A percentile compares a stretch with the other conserved stretches of the same genome.
phyloP scores from a whole-genome alignment of 495 filamentous ascomycete genomes.

The Talaromyces borbonicus region DNA sequence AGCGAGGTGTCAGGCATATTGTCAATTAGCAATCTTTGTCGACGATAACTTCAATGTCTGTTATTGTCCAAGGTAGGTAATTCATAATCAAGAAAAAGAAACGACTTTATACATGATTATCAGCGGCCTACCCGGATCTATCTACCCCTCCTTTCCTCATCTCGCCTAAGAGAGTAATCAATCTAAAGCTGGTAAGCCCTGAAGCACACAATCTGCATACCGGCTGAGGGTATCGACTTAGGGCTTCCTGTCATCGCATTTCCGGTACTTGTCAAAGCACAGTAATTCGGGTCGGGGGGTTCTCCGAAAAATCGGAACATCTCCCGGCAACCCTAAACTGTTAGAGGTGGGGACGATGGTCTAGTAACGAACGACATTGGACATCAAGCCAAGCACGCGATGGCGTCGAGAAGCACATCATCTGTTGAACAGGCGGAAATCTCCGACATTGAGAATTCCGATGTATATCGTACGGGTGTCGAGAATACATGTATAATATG shows the following conservation, averaged over 20 bases:
- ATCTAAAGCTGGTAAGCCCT: not conserved
- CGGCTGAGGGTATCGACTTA: slow-evolving; percentile 13
- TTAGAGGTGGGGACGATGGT: not conserved
- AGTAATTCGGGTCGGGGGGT: not conserved
- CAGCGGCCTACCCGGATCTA: not conserved
- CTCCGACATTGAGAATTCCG: not conserved
- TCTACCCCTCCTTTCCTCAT: not conserved
- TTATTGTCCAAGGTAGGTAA: not conserved
- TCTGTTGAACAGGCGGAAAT: not conserved
- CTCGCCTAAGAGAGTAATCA: not conserved
- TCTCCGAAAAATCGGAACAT: not conserved
- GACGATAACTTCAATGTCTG: not conserved
- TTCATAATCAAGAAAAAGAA: not conserved
- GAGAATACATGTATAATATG: too few relatives aligned
- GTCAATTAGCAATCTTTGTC: not conserved
- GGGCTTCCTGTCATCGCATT: not conserved
- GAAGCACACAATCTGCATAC: slow-evolving; percentile 26
- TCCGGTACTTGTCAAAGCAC: not conserved
- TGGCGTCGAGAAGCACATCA: not conserved
- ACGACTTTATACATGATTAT: not conserved
- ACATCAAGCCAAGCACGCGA: not conserved
- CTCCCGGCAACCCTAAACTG: not conserved
- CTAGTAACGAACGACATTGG: not conserved
- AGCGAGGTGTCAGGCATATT: slow-evolving; percentile 34
- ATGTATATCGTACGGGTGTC: not conserved